Conservation (phyloP, 495 filamentous ascomycete species). For the Annulohypoxylon bovei region DNA sequence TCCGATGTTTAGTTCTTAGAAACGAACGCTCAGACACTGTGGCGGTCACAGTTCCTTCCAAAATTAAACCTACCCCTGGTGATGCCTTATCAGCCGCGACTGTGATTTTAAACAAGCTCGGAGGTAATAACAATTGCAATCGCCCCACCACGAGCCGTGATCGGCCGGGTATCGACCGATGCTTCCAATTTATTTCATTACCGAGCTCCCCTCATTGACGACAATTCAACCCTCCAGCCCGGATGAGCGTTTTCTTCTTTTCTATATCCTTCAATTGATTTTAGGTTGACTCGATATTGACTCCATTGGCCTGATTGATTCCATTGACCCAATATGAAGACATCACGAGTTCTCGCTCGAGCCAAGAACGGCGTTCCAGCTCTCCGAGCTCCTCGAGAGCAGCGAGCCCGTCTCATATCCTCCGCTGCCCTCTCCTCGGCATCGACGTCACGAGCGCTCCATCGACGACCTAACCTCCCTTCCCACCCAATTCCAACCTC, state of each 20-base stretch:
- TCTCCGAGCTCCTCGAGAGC: conserved; percentile 18
- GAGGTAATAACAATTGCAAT: conserved; percentile 1
- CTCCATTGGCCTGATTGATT: too few relatives aligned
- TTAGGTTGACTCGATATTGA: conserved; percentile 46
- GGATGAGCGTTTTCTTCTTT: not conserved
- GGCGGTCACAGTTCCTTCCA: not conserved
- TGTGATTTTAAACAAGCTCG: conserved; percentile 1
- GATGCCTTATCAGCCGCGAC: conserved; percentile 9
- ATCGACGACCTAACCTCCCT: conserved; percentile 11
- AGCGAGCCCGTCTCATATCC: conserved; percentile 8
- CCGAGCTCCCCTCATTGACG: conserved; percentile 20
- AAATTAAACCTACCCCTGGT: not conserved
- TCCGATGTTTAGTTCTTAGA: not conserved
- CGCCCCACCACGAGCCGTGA: conserved; percentile 30
- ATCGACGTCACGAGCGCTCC: conserved; percentile 29
- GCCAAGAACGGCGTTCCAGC: conserved; percentile 39
- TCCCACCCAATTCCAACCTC: not conserved
- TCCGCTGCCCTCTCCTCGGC: conserved; percentile 26
- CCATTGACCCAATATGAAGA: conserved; percentile 51
- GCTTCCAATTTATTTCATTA: conserved; percentile 22
- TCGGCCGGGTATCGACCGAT: conserved; percentile 31
- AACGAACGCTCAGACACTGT: not conserved
- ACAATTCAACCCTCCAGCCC: conserved; percentile 9
- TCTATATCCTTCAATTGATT: conserved; percentile 19
- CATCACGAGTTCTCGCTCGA: conserved; percentile 40